Evolutionary conservation across 306 rosid genomes (phyloP), one percentile per base, ranked within the genome.

Genomic region (Vicia sativa): DNA sequence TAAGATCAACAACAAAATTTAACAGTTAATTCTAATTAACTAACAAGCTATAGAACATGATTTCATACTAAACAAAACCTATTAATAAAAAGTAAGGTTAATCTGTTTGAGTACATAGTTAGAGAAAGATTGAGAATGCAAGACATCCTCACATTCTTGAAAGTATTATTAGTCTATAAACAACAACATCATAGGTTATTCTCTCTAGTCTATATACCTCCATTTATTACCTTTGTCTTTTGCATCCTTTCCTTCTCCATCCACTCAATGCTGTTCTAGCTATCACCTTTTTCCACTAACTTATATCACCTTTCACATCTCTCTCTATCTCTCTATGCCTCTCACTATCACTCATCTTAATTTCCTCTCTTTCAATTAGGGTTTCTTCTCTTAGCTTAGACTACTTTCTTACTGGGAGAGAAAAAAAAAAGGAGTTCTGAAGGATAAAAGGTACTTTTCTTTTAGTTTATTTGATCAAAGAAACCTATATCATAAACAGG

Each of bases 201-300:
- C 87, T 79, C 61, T 65, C 44, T 65, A 89, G 90, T 87, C 90
- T 55, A 25, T 44, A 44, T 88, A 78, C 84, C 90, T 85, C 80
- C 93, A 84, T 92, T 92, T 87, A 87, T 89, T 81, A 83, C 77
- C 95, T 84, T 83, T 93, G 95, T 93, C 91, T 90, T 86, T 90
- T 88, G 87, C 90, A 79, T 81, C 89, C 87, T 86, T 84, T 81
- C 86, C 90, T 81, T 85, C 95, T 80, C 88, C 91, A 83, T 87
- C 91, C 96, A 92, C 98, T 78, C 83, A 78, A 80, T 87, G 78
- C 77, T 81, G 65, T 64, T 25, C 78, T 61, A 55, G 34, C 34
- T 82, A 78, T 66, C 68, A 71, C 70, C 84, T 82, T 83, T 80
- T 78, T 55, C 79, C 84, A 79, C 83, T 83, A 66, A 77, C 14